Evolutionary conservation across 768 basidiomycete species (phyloP), one percentile per base, ranked within the genome.

Genomic region (Lactarius vividus): DNA sequence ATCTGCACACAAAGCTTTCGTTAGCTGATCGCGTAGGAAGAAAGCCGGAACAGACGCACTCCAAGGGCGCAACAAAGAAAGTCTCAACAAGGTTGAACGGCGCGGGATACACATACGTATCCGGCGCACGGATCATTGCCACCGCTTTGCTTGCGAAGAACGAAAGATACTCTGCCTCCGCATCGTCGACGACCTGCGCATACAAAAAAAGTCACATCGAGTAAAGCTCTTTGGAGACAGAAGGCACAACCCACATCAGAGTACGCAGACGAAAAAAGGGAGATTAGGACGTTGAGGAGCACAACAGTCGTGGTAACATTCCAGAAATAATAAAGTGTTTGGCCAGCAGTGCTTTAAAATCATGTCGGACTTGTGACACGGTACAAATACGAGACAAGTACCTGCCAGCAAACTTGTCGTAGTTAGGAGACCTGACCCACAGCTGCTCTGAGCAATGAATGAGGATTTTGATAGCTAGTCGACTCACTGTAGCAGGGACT

Each of bases 211-310:
- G 59, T 54, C 31, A 49, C 26, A 61, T 60, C 29, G 28, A 23
- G n/a, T 23, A 8, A 16, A 42, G 33, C 20, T 39, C 59, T 52
- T 16, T 57, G 18, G 18, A 44, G 15, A 31, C 3, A 53, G 7
- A 29, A 53, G 35, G 40, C 7, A 28, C 11, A n/a, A 78, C 83
- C 74, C 62, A 92, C 93, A 71, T 95, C 94, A 13, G 88, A 85
- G 72, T 96, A 96, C 0, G 94, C 94, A 58, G 94, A 92, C 20
- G 94, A 88, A 75, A 97, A 97, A 71, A 98, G 78, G n/a, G 95
- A 97, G 71, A 98, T 94, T 72, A 98, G 82, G 73, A 98, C 87
- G 74, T 98, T 98, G 74, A 97, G 84, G 58, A 97, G 82, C 61
- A 98, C 84, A 58, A 97, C 83, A 20, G 86, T 89, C 2, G 92